Base-by-base conservation (phyloP, 2,329 filamentous ascomycete genomes). In the Venturia oleaginea region DNA sequence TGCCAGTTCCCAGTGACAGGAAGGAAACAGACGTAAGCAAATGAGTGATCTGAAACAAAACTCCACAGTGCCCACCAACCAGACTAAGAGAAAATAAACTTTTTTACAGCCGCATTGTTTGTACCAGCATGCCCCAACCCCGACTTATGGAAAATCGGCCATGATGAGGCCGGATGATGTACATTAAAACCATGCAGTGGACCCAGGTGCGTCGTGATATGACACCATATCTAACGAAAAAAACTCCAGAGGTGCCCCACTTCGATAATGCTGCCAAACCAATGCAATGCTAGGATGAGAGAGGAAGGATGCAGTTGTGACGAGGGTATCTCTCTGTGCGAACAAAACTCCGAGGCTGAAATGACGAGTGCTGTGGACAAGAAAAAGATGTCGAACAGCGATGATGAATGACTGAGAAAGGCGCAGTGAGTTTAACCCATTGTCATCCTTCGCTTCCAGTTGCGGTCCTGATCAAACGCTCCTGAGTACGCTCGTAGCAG, bases 401-500 rank as follows among this genome's bases (percentile, higher is more conserved):
- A 34, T 34, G 19, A 57, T 34, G 19, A 19, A 34, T 27, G 51
- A 27, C 15, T 15, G 34, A 30, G 10, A 57, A 22, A 27, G 34
- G 32, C 37, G 2, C 7, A 11, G n/a, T 13, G 22, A 15, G 11
- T 43, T 61, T 17, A 64, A 11, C 64, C 59, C 22, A 66, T 40
- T 24, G 72, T 76, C 67, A 71, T 71, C 70, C 77, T 71, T 69
- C 78, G 75, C 72, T 78, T 78, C 64, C 75, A 71, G 82, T 78
- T 86, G 76, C 90, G 84, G 65, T 89, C 87, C 69, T 92, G 89
- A 76, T 97, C 92, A 74, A 97, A 96, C 2, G 89, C 91, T 72
- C 88, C 90, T 69, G 90, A 90, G 76, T 97, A 97, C 69, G 89
- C 88, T 72, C 88, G 86, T 42, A 97, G 84, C 74, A 96, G 91